These are phyloP conservation scores for Metarhizium robertsii DNA, from an alignment of 2,329 filamentous ascomycete species.

Conservation along the genomic window DNA sequence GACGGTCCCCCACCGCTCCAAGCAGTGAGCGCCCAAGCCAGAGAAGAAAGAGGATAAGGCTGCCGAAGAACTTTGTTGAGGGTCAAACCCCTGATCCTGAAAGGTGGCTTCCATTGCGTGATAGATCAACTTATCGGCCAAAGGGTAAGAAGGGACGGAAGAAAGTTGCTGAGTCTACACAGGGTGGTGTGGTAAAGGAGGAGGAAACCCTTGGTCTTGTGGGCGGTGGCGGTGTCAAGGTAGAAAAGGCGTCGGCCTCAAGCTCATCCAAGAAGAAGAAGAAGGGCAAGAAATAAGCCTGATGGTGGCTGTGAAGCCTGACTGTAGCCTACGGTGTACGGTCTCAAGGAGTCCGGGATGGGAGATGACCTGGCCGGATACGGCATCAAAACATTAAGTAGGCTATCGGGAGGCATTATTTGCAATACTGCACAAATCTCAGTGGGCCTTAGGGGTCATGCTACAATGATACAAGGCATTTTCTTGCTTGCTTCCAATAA, in stretches of 20 bases:
- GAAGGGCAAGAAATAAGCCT: constrained; percentile 41
- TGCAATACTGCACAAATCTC: neutral
- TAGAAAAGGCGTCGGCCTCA: constrained; percentile 44
- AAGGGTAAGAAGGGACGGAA: constrained; percentile 91
- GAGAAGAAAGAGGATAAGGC: constrained; percentile 49
- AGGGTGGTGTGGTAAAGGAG: constrained; percentile 74
- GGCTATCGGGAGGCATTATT: neutral
- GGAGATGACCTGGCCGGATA: neutral
- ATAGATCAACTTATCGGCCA: constrained; percentile 79
- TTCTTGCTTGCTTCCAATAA: neutral
- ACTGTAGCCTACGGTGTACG: neutral
- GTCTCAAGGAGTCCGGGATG: neutral
- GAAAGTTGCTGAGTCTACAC: constrained; percentile 67
- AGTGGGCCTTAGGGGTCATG: neutral
- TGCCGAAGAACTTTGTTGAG: constrained; percentile 67
- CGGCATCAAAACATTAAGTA: too few relatives aligned
- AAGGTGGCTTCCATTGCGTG: constrained; percentile 83
- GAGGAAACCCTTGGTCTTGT: constrained; percentile 58
- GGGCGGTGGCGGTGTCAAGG: constrained; percentile 55
- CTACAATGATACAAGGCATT: neutral
- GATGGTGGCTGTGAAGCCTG: neutral
- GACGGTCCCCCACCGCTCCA: constrained; percentile 29
- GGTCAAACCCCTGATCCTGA: constrained; percentile 80
- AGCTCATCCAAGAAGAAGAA: constrained; percentile 39
- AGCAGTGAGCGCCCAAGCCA: constrained; percentile 34